Evolutionary conservation across 441 rosid genomes (phyloP).

Genomic region (Codiaeum variegatum): DNA sequence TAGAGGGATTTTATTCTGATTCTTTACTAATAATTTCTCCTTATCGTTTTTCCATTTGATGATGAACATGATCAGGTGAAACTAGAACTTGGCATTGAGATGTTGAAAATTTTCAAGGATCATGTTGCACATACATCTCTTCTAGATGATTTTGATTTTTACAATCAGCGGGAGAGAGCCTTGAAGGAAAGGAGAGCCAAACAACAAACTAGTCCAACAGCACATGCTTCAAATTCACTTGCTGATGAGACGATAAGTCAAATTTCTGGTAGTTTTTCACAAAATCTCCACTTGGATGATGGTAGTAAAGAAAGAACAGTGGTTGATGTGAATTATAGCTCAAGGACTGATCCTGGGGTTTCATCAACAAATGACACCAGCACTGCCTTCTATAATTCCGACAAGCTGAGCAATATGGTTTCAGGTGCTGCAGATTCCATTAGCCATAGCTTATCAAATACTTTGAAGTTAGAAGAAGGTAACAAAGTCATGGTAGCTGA

Average conservation of each 20-base stretch:
- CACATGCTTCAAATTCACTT: conserved; percentile 20
- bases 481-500: conserved; percentile 12
- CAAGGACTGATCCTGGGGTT: conserved; percentile 18
- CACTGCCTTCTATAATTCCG: not conserved
- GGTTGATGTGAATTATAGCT: conserved; percentile 9
- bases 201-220: conserved; percentile 26
- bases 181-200: conserved; percentile 49
- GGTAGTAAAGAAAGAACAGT: conserved; percentile 25
- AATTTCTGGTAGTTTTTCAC: conserved; percentile 36
- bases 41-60: conserved; percentile 14
- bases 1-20: not conserved
- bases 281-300: conserved; percentile 35
- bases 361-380: conserved; percentile 14
- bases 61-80: conserved; percentile 51
- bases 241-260: conserved; percentile 33
- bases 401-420: conserved; percentile 6
- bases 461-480: conserved; percentile 20
- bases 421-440: conserved; percentile 11
- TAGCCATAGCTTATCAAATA: conserved; percentile 15
- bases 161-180: conserved; percentile 56
- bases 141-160: conserved; percentile 68
- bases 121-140: conserved; percentile 52
- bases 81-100: conserved; percentile 67
- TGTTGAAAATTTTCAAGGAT: conserved; percentile 67
- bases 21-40: conserved; percentile 10